phyloP scores from a whole-genome alignment of 164 flowering plant genomes.

The Stephania yunnanensis region DNA sequence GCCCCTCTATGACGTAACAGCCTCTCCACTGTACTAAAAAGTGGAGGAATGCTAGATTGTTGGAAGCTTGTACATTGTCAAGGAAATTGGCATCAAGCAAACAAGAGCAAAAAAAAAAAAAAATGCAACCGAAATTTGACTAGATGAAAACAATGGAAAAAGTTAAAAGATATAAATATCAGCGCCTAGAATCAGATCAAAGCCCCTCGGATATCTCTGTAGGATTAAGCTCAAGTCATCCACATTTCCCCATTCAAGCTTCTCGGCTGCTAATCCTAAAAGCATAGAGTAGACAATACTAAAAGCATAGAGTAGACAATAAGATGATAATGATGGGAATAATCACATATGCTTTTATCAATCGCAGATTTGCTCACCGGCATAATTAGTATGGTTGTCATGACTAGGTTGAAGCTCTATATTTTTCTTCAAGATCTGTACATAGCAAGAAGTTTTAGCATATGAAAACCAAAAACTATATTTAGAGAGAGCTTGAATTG shows the following conservation, averaged over 20 bases:
- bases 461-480: neutral
- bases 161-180: slow-evolving; percentile 85
- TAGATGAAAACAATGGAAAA: slow-evolving; percentile 1
- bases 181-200: slow-evolving; percentile 95
- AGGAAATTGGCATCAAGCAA: slow-evolving; percentile 27
- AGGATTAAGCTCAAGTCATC: slow-evolving; percentile 50
- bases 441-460: neutral
- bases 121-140: neutral
- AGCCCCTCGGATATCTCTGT: slow-evolving; percentile 48
- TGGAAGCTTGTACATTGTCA: slow-evolving; percentile 75
- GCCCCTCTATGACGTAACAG: slow-evolving; percentile 39
- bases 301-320: slow-evolving; percentile 14
- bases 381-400: slow-evolving; percentile 21
- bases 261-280: slow-evolving; percentile 58
- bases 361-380: slow-evolving; percentile 41
- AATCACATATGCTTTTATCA: neutral
- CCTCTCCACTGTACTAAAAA: slow-evolving; percentile 64
- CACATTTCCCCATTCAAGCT: slow-evolving; percentile 85
- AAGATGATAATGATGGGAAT: slow-evolving; percentile 2
- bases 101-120: neutral
- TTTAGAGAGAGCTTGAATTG: neutral
- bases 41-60: slow-evolving; percentile 69
- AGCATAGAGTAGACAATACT: slow-evolving; percentile 22
- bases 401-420: slow-evolving; percentile 60
- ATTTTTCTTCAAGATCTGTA: slow-evolving; percentile 79